Conservation (phyloP, 495 filamentous ascomycete species). For the Aspergillus conjunctus region DNA sequence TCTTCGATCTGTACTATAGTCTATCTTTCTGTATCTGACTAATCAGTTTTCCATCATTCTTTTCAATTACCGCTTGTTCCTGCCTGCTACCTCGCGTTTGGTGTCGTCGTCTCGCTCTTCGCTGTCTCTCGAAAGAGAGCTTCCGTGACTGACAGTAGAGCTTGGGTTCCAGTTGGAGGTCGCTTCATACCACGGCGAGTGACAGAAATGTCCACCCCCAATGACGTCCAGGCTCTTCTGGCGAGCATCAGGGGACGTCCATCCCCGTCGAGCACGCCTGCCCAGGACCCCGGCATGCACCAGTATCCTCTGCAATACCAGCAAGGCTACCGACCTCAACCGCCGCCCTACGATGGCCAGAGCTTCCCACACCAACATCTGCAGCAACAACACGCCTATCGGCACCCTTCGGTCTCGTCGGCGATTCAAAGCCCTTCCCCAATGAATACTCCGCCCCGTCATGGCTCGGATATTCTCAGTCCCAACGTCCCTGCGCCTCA, state of each 20-base stretch:
- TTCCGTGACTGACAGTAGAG: conserved; percentile 27
- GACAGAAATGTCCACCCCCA: conserved; percentile 57
- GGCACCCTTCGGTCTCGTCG: conserved; percentile 51
- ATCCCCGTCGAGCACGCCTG: conserved; percentile 38
- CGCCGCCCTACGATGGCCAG: conserved; percentile 43
- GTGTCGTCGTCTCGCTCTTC: conserved; percentile 17
- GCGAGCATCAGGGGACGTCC: conserved; percentile 50
- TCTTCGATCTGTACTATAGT: conserved; percentile 31
- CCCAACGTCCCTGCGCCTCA: conserved; percentile 49
- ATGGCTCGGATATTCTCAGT: conserved; percentile 54
- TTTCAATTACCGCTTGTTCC: conserved; percentile 15
- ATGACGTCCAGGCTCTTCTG: conserved; percentile 52
- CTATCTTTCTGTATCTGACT: conserved; percentile 24
- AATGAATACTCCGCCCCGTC: conserved; percentile 45
- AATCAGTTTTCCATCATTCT: conserved; percentile 10
- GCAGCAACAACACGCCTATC: conserved; percentile 43
- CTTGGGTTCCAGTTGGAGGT: conserved; percentile 38
- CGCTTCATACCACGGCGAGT: conserved; percentile 35
- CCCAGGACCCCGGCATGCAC: conserved; percentile 37
- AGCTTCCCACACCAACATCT: conserved; percentile 39
- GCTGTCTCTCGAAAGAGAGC: conserved; percentile 47
- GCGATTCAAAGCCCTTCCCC: conserved; percentile 48
- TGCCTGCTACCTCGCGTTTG: conserved; percentile 13
- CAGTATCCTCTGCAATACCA: conserved; percentile 41
- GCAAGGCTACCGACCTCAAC: conserved; percentile 38